Evolutionary conservation across 495 filamentous ascomycete species (phyloP).

Genomic region (Clavariopsis aquatica): DNA sequence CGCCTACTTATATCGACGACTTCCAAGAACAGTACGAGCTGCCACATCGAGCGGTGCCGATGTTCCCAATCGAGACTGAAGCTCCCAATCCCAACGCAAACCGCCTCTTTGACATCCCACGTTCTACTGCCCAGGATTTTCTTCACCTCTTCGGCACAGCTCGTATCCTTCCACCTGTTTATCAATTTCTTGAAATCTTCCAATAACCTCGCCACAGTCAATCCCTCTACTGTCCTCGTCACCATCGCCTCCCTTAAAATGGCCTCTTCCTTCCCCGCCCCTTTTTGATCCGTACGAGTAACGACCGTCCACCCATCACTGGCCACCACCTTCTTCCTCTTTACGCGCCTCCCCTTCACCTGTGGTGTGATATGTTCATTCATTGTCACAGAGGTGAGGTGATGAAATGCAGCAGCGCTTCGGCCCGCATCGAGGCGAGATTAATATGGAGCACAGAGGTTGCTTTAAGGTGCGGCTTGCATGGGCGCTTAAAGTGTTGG

Average conservation of each 20-base stretch:
- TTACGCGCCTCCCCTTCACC: constrained; percentile 17
- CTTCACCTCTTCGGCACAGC: constrained; percentile 7
- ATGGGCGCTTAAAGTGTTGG: constrained; percentile 22
- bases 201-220: constrained; percentile 22
- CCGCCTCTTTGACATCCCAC: constrained; percentile 20
- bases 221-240: constrained; percentile 15
- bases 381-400: neutral
- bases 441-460: constrained; percentile 4
- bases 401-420: constrained; percentile 2
- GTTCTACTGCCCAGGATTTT: constrained; percentile 9
- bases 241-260: neutral
- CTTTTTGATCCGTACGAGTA: neutral
- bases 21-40: constrained; percentile 34
- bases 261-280: neutral
- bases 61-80: constrained; percentile 36
- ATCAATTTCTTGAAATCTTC: constrained; percentile 11
- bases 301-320: constrained; percentile 32
- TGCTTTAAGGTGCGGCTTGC: constrained; percentile 20
- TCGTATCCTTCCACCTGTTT: constrained; percentile 11
- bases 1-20: constrained; percentile 14
- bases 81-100: constrained; percentile 33
- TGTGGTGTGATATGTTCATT: neutral
- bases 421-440: neutral
- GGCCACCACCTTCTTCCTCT: constrained; percentile 14
- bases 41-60: constrained; percentile 28